phyloP scores from a whole-genome alignment of 331 rosid genomes.

The Rhamnella rubrinervis region DNA sequence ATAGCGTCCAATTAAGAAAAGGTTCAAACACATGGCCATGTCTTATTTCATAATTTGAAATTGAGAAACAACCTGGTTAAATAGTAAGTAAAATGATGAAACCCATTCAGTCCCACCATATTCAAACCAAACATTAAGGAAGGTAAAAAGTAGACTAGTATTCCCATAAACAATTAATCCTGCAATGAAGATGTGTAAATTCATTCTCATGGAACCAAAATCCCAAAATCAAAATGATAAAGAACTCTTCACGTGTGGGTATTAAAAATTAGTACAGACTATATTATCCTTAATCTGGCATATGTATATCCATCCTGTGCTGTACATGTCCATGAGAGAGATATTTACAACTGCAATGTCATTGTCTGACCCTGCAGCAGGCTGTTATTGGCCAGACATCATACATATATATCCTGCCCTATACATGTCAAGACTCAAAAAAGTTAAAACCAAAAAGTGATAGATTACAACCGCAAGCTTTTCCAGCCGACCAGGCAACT shows the following conservation, averaged over 20 bases:
- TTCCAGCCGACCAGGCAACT: conserved; percentile 29
- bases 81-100: background rate
- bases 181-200: too few species aligned
- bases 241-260: background rate
- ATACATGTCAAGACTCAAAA: conserved; percentile 47
- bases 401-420: conserved; percentile 39
- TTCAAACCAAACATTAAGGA: too few species aligned
- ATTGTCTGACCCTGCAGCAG: conserved; percentile 19
- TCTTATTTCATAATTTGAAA: too few species aligned
- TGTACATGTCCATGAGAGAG: conserved; percentile 20
- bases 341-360: conserved; percentile 42
- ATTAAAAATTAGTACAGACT: conserved; percentile 10
- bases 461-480: conserved; percentile 37
- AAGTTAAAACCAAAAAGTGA: conserved; percentile 14
- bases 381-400: conserved; percentile 22
- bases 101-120: too few species aligned
- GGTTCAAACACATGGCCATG: background rate
- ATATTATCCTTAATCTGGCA: conserved; percentile 8
- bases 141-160: too few species aligned
- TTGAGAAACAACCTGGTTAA: background rate
- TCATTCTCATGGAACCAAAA: background rate
- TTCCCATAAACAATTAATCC: too few species aligned
- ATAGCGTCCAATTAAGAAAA: too few species aligned
- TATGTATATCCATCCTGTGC: conserved; percentile 13
- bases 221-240: background rate